Conservation (phyloP, 169 alveolate species). For the Babesia ovis region DNA sequence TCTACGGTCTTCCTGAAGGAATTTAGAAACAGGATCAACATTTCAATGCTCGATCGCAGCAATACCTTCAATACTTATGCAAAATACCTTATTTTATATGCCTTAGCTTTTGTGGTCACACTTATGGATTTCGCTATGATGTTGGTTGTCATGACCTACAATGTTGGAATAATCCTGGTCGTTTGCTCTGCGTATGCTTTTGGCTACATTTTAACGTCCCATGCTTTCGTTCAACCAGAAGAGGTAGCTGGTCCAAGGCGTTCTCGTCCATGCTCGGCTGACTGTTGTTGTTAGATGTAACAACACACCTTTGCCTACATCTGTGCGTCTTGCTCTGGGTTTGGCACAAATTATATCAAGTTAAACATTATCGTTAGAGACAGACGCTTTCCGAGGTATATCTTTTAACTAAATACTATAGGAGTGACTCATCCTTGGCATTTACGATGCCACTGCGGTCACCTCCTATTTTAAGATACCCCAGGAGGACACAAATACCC, state of each 20-base stretch:
- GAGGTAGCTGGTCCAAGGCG: neutral
- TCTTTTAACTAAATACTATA: neutral
- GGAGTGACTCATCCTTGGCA: neutral
- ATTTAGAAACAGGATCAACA: neutral
- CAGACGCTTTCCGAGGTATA: too few relatives aligned
- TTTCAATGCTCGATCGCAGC: neutral
- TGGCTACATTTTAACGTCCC: constrained; percentile 69
- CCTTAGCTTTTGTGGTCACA: constrained; percentile 59
- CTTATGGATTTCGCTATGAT: constrained; percentile 72
- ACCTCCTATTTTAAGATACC: too few relatives aligned
- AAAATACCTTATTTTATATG: constrained; percentile 36
- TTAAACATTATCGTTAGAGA: too few relatives aligned
- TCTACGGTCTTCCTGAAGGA: constrained; percentile 25
- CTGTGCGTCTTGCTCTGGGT: neutral
- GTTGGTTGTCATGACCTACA: constrained; percentile 77
- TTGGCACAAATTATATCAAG: neutral
- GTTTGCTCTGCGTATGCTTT: constrained; percentile 69
- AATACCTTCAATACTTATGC: neutral
- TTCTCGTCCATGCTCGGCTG: constrained; percentile 15
- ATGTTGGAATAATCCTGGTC: constrained; percentile 72
- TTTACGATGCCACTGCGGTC: neutral
- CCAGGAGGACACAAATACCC: neutral
- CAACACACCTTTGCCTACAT: neutral
- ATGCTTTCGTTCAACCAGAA: neutral
- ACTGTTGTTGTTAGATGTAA: constrained; percentile 35